Evolutionary conservation across 2,329 filamentous ascomycete genomes (phyloP).

Genomic region (Herpomyces periplanetae): DNA sequence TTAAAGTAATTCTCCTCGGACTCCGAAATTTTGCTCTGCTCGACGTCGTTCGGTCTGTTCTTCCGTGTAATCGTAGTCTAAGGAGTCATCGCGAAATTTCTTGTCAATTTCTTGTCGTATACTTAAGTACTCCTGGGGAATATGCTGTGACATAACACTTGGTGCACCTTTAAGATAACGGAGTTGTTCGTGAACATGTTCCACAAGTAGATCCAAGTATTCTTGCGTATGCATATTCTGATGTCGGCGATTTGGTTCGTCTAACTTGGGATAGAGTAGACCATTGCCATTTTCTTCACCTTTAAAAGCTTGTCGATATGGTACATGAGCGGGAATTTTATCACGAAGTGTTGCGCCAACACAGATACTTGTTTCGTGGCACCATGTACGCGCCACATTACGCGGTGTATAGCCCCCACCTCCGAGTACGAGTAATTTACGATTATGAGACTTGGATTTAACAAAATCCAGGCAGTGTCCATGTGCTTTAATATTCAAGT

Average conservation of each 20-base stretch:
- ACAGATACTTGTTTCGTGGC: slow-evolving; percentile 71
- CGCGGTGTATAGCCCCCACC: slow-evolving; percentile 1
- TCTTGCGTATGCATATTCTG: slow-evolving; percentile 44
- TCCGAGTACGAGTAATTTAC: neutral
- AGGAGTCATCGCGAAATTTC: too few species aligned
- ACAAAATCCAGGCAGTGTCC: slow-evolving; percentile 1
- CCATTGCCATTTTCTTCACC: slow-evolving; percentile 26
- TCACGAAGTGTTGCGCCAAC: slow-evolving; percentile 31
- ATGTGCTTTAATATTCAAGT: slow-evolving; percentile 1
- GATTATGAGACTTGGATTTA: neutral
- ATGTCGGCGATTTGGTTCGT: slow-evolving; percentile 22
- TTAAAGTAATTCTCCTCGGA: too few species aligned
- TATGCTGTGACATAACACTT: slow-evolving; percentile 42
- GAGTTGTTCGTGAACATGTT: slow-evolving; percentile 45
- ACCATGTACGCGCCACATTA: slow-evolving; percentile 88
- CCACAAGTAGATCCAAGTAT: slow-evolving; percentile 31
- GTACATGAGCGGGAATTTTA: slow-evolving; percentile 35
- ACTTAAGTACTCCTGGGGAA: slow-evolving; percentile 58
- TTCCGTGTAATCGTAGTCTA: too few species aligned
- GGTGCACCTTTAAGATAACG: slow-evolving; percentile 49
- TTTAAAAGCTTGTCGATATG: slow-evolving; percentile 48
- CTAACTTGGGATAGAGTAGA: slow-evolving; percentile 52
- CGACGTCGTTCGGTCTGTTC: too few species aligned
- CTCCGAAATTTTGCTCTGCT: too few species aligned
- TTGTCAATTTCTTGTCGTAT: too few species aligned